Base-by-base conservation (phyloP, 2,329 filamentous ascomycete species). In the Plectosphaerella sp. region DNA sequence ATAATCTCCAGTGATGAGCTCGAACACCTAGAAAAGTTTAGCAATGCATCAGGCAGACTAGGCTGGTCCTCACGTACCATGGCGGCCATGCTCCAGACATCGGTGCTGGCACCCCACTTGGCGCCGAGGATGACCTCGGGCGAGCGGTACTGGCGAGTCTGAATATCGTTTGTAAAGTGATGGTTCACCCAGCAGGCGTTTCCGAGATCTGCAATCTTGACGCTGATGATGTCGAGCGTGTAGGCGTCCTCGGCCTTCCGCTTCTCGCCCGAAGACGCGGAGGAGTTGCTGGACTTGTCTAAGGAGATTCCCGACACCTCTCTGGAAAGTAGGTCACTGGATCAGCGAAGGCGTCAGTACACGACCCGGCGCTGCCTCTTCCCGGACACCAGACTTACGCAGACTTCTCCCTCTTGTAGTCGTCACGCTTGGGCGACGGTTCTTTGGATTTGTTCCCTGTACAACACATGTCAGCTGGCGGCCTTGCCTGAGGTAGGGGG, bases 131-230 rank as follows among this genome's bases (percentile, higher is more conserved):
- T 97, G 52, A 99, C 94, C 72, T 99, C 94, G 1, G 94, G 94
- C 2, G 94, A 97, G 52, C 94, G 82, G 71, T 99, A 99, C 72
- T 99, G 94, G 64, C 94, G 82, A 9, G 94, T 99, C 69, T 99
- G 94, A 63, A 99, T 99, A 68, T 99, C 94, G 67, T 99, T 97
- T 65, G 94, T 99, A 72, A 99, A 99, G 72, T 99, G 94, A 67
- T 99, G 94, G 59, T 91, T 91, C 25, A 96, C 92, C 94, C 94
- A 99, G 75, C 94, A 99, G 18, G 94, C 94, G 68, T 99, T 99
- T 54, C 94, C 94, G 52, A 99, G 77, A 76, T 99, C 94, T 42
- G 94, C 94, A 74, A 99, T 99, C 76, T 99, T 99, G 69, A 99
- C 94, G 35, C 93, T 97, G 62, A 99, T 97, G 58, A 91, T 88